Percentiles rank a stretch among this genome's conserved stretches.
These are phyloP conservation scores for Gryganskiella cystojenkinii DNA, from an alignment of 192 early-diverging fungal genomes.

Conservation along the genomic window DNA sequence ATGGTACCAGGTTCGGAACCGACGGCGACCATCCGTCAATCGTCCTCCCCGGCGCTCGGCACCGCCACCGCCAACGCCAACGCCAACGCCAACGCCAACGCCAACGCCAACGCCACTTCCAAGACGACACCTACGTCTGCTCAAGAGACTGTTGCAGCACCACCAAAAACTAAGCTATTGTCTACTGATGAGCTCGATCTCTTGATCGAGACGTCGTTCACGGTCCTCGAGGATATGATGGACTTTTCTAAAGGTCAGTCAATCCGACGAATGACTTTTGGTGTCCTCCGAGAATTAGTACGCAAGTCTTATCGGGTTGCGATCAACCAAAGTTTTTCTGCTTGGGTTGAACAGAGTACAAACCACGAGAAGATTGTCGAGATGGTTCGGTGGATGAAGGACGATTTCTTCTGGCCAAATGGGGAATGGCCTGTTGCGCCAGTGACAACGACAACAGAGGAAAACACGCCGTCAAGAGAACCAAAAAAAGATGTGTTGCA, in stretches of 20 bases:
- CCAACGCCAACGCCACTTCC: neutral
- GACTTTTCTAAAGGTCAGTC: conserved; percentile 53
- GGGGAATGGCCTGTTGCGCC: conserved; percentile 37
- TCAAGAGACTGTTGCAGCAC: conserved; percentile 25
- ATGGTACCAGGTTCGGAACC: neutral
- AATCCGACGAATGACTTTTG: conserved; percentile 51
- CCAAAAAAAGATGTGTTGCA: conserved; percentile 11
- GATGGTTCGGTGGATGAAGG: conserved; percentile 48
- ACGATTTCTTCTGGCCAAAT: conserved; percentile 47
- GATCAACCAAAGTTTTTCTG: conserved; percentile 47
- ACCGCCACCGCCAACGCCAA: neutral
- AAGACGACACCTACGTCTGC: neutral
- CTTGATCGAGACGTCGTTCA: conserved; percentile 47
- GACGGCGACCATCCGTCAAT: neutral
- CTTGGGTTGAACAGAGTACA: conserved; percentile 35
- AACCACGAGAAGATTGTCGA: conserved; percentile 40
- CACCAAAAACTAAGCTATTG: conserved; percentile 10
- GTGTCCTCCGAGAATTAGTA: conserved; percentile 40
- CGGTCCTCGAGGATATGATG: conserved; percentile 48
- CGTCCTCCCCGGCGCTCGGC: neutral
- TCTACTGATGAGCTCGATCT: conserved; percentile 46
- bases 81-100: too few relatives aligned
- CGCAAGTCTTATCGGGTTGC: conserved; percentile 46
- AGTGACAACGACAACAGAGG: too few relatives aligned
- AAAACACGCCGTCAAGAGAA: too few relatives aligned